Conservation (phyloP, 2,329 filamentous ascomycete genomes). For the Huntiella bhutanensis region DNA sequence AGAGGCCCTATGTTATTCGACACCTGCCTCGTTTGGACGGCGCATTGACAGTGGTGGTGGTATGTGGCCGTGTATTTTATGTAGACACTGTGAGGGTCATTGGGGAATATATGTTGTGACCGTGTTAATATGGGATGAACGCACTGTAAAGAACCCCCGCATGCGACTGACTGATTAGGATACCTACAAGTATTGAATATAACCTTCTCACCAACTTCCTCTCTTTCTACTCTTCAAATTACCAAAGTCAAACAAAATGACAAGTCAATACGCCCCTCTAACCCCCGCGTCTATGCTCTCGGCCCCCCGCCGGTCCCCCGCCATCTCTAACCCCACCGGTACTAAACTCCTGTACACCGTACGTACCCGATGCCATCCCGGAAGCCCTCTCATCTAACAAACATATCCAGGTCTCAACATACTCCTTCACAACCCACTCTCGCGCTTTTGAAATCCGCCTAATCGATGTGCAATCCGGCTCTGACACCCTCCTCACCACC, state of each 20-base stretch:
- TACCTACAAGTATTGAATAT: no score
- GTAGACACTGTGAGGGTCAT: no score
- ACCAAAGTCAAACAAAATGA: constrained; percentile 30
- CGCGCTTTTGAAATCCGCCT: constrained; percentile 51
- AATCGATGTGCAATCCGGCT: constrained; percentile 43
- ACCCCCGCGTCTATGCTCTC: constrained; percentile 61
- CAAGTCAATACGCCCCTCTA: constrained; percentile 49
- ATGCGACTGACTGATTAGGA: no score
- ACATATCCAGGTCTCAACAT: constrained; percentile 41
- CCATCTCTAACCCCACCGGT: constrained; percentile 48
- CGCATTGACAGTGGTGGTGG: no score
- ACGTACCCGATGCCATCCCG: constrained; percentile 11
- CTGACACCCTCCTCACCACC: constrained; percentile 46
- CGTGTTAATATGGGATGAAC: no score
- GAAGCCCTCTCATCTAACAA: not conserved
- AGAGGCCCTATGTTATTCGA: no score
- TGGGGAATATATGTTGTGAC: no score
- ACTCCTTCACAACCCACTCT: constrained; percentile 59
- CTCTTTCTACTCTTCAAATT: no score
- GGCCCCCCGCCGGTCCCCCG: constrained; percentile 52
- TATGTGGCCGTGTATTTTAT: no score
- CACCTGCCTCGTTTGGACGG: no score
- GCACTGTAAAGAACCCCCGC: no score
- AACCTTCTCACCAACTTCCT: no score
- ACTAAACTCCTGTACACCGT: constrained; percentile 47